These are phyloP conservation scores for Liriodendron chinense DNA, from an alignment of 164 flowering plant species.

Conservation along the genomic window DNA sequence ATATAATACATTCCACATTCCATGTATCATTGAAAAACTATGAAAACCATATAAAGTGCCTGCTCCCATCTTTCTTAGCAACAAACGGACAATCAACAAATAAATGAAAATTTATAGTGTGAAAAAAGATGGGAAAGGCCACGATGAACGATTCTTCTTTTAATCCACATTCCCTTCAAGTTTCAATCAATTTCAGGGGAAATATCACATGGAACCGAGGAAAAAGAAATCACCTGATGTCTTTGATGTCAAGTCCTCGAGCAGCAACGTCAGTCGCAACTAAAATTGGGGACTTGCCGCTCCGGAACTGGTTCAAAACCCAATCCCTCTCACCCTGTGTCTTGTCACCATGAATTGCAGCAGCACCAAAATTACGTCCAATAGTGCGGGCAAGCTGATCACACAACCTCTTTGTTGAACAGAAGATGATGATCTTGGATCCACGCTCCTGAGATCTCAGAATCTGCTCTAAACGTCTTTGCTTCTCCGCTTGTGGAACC, in stretches of 20 bases:
- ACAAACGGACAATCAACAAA: too few relatives aligned
- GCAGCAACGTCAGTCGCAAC: conserved; percentile 99
- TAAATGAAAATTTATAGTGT: too few relatives aligned
- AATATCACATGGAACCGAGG: neutral
- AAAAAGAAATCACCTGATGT: conserved; percentile 61
- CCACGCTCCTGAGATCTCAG: conserved; percentile 80
- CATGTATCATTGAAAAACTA: too few relatives aligned
- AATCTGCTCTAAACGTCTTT: conserved; percentile 86
- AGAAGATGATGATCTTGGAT: conserved; percentile 76
- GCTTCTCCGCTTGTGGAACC: conserved; percentile 82
- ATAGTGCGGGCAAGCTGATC: conserved; percentile 82
- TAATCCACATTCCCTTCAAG: too few relatives aligned
- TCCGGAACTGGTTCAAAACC: conserved; percentile 80
- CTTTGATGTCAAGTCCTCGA: conserved; percentile 88
- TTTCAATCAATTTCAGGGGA: too few relatives aligned
- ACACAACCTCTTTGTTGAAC: conserved; percentile 84
- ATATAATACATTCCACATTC: too few relatives aligned
- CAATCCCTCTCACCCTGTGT: conserved; percentile 89
- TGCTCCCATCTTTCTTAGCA: too few relatives aligned
- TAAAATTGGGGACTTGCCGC: conserved; percentile 72
- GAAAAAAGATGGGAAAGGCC: too few relatives aligned
- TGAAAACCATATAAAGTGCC: too few relatives aligned
- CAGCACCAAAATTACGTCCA: conserved; percentile 81
- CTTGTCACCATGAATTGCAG: conserved; percentile 94
- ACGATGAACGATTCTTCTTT: too few relatives aligned